Evolutionary conservation across 441 rosid genomes (phyloP).

Genomic region (Corymbia citriodora): DNA sequence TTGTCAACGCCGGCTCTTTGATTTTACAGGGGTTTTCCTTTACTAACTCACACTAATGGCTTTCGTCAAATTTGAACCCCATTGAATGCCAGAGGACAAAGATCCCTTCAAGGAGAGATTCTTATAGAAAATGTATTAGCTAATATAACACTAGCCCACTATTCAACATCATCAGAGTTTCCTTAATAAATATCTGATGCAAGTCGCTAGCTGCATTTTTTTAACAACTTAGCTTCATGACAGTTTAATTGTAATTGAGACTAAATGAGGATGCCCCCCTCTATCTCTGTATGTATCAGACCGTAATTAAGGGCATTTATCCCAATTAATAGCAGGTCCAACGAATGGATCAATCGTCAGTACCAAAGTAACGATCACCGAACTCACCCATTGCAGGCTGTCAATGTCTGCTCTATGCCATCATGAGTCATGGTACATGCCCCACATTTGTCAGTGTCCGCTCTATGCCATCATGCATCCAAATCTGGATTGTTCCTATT

Average conservation of each 20-base stretch:
- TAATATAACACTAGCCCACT: not conserved
- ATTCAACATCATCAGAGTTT: not conserved
- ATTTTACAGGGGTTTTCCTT: not conserved
- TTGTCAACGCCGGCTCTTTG: not conserved
- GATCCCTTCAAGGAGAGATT: not conserved
- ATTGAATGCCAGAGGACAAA: not conserved
- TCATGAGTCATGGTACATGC: no score
- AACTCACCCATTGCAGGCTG: slow-evolving; percentile 88
- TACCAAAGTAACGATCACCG: slow-evolving; percentile 96
- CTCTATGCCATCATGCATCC: no score
- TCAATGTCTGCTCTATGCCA: no score
- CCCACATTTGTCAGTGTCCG: no score
- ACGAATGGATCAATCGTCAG: slow-evolving; percentile 50
- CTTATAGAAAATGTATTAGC: not conserved
- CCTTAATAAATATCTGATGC: not conserved
- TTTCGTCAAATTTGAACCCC: not conserved
- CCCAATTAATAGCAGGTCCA: not conserved
- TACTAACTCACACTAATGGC: not conserved
- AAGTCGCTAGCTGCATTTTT: not conserved
- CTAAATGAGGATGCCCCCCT: not conserved
- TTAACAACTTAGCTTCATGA: not conserved
- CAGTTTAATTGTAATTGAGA: not conserved
- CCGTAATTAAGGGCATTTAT: not conserved
- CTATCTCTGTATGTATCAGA: not conserved
- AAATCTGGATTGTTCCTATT: no score